Evolutionary conservation across 2,329 filamentous ascomycete genomes (phyloP).

Genomic region (Microcera coccophila): DNA sequence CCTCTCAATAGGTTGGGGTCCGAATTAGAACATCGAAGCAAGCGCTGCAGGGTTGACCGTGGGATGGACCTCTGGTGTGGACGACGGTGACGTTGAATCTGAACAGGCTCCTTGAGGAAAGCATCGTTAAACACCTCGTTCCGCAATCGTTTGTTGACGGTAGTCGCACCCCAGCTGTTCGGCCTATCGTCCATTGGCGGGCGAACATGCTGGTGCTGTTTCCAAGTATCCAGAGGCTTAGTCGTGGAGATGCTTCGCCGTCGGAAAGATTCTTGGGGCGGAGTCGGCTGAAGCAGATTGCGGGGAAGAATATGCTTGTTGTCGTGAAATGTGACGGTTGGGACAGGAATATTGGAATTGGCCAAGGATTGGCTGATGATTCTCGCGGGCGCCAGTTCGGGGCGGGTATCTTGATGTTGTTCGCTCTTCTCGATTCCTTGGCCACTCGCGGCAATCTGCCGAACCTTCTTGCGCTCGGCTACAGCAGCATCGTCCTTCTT

Average conservation of each 20-base stretch:
- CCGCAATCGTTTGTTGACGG: conserved; percentile 79
- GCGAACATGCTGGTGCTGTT: conserved; percentile 13
- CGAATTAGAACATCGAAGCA: conserved; percentile 44
- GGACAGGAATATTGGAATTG: conserved; percentile 60
- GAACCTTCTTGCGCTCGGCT: conserved; percentile 36
- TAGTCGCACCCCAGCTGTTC: conserved; percentile 83
- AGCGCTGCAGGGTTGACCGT: conserved; percentile 44
- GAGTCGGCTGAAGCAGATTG: conserved; percentile 67
- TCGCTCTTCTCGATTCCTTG: conserved; percentile 15
- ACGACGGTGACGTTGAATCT: conserved; percentile 71
- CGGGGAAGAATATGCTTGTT: conserved; percentile 91
- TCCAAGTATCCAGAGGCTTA: conserved; percentile 8
- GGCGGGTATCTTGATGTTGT: conserved; percentile 8
- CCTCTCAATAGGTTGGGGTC: conserved; percentile 37
- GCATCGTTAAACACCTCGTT: conserved; percentile 92
- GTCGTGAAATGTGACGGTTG: conserved; percentile 89
- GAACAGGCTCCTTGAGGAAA: conserved; percentile 78
- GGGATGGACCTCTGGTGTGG: conserved; percentile 66
- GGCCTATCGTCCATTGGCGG: conserved; percentile 52
- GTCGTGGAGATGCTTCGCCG: conserved; percentile 33
- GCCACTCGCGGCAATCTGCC: conserved; percentile 23
- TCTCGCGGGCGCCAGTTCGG: conserved; percentile 29
- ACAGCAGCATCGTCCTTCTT: conserved; percentile 46
- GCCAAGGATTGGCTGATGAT: conserved; percentile 73
- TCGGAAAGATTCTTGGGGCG: conserved; percentile 31